Evolutionary conservation across 306 rosid genomes (phyloP), one percentile per base, ranked within the genome.

Genomic region (Leucaena leucocephala): DNA sequence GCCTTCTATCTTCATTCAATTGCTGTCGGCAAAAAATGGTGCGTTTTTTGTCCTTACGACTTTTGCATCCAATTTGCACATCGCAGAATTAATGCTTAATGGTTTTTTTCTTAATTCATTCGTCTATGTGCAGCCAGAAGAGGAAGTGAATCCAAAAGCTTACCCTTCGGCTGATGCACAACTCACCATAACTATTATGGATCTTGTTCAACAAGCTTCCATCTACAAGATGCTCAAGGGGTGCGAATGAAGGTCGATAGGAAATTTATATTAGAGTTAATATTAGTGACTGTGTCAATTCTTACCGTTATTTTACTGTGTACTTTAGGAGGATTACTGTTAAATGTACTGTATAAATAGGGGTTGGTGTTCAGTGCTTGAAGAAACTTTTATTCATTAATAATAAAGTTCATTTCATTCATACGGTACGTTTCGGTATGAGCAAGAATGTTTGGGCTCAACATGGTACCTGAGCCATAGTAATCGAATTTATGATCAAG

Each of bases 221-320:
- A 90, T 90, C 76, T 92, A 92, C 78, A 90, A 94, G 86, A 97
- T 92, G 80, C 94, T 94, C 78, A 75, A 94, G 92, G 85, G 97
- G 97, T 7, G 98, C 97, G 5, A 94, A 92, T 81, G 93, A 94
- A 90, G 97, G 98, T 94, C 10, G n/a, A n/a, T n/a, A n/a, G n/a
- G n/a, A n/a, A n/a, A n/a, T n/a, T n/a, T n/a, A n/a, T n/a, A n/a
- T n/a, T n/a, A n/a, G n/a, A n/a, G n/a, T n/a, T n/a, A n/a, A n/a
- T n/a, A n/a, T n/a, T n/a, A n/a, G n/a, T n/a, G n/a, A n/a, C n/a
- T n/a, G n/a, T n/a, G n/a, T n/a, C n/a, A n/a, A n/a, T n/a, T n/a
- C n/a, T n/a, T n/a, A n/a, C n/a, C n/a, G n/a, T n/a, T n/a, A n/a
- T n/a, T n/a, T n/a, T n/a, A n/a, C n/a, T n/a, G n/a, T n/a, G n/a